Conservation (phyloP, 164 flowering plant genomes). For the Piper betle region DNA sequence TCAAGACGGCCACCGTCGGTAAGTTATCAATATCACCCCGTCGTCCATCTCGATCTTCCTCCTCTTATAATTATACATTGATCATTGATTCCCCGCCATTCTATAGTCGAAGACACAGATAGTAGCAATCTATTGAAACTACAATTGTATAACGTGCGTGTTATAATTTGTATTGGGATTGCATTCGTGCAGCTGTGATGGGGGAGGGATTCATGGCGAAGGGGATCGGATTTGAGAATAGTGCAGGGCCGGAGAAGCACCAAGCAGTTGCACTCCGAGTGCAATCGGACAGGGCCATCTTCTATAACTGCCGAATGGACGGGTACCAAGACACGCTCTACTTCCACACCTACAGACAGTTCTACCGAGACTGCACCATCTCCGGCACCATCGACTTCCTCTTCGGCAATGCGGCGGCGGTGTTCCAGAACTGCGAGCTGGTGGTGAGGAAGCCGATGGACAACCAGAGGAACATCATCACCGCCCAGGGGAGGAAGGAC, state of each 20-base stretch:
- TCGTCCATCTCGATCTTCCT: no score
- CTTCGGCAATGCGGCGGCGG: constrained; percentile 26
- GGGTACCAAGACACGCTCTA: constrained; percentile 58
- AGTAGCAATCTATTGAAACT: no score
- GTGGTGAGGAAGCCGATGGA: constrained; percentile 37
- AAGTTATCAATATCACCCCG: no score
- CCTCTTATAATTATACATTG: no score
- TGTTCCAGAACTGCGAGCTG: constrained; percentile 48
- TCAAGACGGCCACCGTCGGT: constrained; percentile 62
- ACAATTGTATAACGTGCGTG: neutral
- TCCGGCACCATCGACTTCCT: constrained; percentile 50
- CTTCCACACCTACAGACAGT: constrained; percentile 42
- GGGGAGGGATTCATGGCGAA: constrained; percentile 54
- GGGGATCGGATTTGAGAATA: constrained; percentile 72
- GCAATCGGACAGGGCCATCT: constrained; percentile 33
- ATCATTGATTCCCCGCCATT: no score
- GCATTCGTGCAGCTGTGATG: constrained; percentile 21
- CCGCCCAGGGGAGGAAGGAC: constrained; percentile 44
- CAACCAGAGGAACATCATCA: constrained; percentile 33
- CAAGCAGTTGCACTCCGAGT: constrained; percentile 73
- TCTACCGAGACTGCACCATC: constrained; percentile 44
- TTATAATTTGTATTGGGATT: neutral
- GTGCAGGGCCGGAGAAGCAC: constrained; percentile 52
- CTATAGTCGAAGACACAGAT: no score
- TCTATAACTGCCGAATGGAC: constrained; percentile 60